Percentiles rank a stretch among this genome's conserved stretches.
phyloP scores from a whole-genome alignment of 306 rosid genomes.

The Cucurbita pepo region DNA sequence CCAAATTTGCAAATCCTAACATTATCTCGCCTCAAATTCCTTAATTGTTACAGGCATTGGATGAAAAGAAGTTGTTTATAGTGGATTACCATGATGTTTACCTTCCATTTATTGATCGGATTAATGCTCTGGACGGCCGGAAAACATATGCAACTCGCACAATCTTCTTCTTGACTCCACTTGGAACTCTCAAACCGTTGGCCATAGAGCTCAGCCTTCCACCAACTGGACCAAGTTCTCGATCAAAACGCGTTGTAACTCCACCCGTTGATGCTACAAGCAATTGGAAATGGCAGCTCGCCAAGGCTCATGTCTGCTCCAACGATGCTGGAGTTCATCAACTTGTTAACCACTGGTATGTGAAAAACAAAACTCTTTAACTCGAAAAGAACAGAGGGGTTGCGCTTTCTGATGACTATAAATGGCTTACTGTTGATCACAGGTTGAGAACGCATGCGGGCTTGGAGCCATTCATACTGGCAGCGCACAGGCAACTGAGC shows the following conservation, averaged over 20 bases:
- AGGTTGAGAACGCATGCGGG: slow-evolving; percentile 83
- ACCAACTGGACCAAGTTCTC: slow-evolving; percentile 30
- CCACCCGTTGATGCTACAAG: slow-evolving; percentile 66
- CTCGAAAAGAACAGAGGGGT: not conserved
- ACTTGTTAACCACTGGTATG: slow-evolving; percentile 81
- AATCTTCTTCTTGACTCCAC: slow-evolving; percentile 43
- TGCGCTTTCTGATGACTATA: not conserved
- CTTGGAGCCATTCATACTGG: slow-evolving; percentile 70
- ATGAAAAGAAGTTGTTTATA: slow-evolving; percentile 51
- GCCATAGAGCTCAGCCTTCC: slow-evolving; percentile 94
- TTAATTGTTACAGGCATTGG: slow-evolving; percentile 38
- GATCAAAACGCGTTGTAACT: slow-evolving; percentile 52
- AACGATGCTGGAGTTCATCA: slow-evolving; percentile 96
- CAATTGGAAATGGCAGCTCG: slow-evolving; percentile 84
- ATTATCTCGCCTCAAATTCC: not conserved
- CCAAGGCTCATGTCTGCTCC: slow-evolving; percentile 79
- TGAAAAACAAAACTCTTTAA: not conserved
- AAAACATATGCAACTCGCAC: slow-evolving; percentile 86
- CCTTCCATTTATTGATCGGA: slow-evolving; percentile 69
- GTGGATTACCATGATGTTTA: slow-evolving; percentile 74
- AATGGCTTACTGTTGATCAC: not conserved
- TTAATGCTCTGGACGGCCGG: slow-evolving; percentile 78
- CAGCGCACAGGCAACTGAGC: slow-evolving; percentile 82
- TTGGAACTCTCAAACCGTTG: slow-evolving; percentile 62
- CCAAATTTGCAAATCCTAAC: not conserved